Conservation (phyloP, 768 basidiomycete species). For the Auricularia sp. region DNA sequence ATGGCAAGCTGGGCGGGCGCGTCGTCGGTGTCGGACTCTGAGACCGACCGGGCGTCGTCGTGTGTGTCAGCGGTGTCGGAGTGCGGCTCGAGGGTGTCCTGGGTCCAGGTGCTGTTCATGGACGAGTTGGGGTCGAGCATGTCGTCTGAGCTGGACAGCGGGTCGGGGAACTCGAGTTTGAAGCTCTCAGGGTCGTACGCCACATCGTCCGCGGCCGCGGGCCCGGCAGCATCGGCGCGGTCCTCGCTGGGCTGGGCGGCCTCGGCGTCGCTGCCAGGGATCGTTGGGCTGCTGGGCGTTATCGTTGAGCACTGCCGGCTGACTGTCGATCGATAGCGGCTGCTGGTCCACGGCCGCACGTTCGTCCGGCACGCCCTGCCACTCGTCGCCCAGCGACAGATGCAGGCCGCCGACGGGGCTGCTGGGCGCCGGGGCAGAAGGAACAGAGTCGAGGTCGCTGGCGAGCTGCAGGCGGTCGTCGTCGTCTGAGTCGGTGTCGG, state of each 20-base stretch:
- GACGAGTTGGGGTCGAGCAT: neutral
- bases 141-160: neutral
- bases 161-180: neutral
- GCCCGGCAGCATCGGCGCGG: neutral
- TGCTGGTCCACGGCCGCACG: neutral
- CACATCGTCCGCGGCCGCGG: neutral
- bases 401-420: conserved; percentile 22
- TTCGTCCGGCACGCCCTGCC: neutral
- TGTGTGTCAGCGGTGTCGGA: neutral
- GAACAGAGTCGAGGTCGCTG: conserved; percentile 22
- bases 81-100: too few relatives aligned
- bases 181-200: neutral
- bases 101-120: neutral
- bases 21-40: neutral
- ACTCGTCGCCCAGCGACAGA: neutral
- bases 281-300: neutral
- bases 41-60: neutral
- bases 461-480: conserved; percentile 34
- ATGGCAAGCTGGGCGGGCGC: neutral
- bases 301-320: neutral
- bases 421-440: conserved; percentile 26
- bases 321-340: neutral
- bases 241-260: neutral
- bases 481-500: conserved; percentile 54
- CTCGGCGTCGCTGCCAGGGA: neutral